Evolutionary conservation across 768 basidiomycete species (phyloP).

Genomic region (Suillus hirtellus): DNA sequence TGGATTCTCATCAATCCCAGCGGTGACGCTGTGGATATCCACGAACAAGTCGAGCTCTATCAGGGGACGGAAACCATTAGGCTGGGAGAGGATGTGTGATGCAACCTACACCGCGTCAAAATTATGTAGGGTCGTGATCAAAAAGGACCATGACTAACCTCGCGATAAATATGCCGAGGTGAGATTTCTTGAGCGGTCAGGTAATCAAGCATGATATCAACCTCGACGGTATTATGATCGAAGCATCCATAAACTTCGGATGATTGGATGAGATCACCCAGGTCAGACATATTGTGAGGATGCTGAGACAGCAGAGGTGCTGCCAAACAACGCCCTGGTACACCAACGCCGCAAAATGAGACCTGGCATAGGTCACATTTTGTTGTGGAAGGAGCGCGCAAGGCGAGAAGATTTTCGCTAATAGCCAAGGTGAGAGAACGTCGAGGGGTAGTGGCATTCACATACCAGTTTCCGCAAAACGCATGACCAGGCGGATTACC

Average conservation of each 20-base stretch:
- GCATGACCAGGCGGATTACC: slow-evolving; percentile 68
- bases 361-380: slow-evolving; percentile 84
- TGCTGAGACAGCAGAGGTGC: slow-evolving; percentile 57
- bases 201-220: slow-evolving; percentile 84
- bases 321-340: slow-evolving; percentile 73
- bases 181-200: slow-evolving; percentile 59
- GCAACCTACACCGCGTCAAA: slow-evolving; percentile 51
- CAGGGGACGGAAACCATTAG: slow-evolving; percentile 62
- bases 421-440: slow-evolving; percentile 1
- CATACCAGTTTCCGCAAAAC: slow-evolving; percentile 81
- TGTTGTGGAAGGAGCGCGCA: slow-evolving; percentile 73
- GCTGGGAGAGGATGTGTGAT: slow-evolving; percentile 56
- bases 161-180: slow-evolving; percentile 74
- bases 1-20: slow-evolving; percentile 56
- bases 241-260: slow-evolving; percentile 80
- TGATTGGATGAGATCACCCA: slow-evolving; percentile 78
- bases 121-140: slow-evolving; percentile 1
- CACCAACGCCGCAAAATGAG: slow-evolving; percentile 79
- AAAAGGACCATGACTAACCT: slow-evolving; percentile 44
- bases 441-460: neutral
- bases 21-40: slow-evolving; percentile 61
- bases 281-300: slow-evolving; percentile 65
- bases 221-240: slow-evolving; percentile 74
- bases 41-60: slow-evolving; percentile 71
- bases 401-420: slow-evolving; percentile 75